Evolutionary conservation across 2,329 filamentous ascomycete genomes (phyloP), one percentile per base, ranked within the genome.

Genomic region (Clonostachys chloroleuca): DNA sequence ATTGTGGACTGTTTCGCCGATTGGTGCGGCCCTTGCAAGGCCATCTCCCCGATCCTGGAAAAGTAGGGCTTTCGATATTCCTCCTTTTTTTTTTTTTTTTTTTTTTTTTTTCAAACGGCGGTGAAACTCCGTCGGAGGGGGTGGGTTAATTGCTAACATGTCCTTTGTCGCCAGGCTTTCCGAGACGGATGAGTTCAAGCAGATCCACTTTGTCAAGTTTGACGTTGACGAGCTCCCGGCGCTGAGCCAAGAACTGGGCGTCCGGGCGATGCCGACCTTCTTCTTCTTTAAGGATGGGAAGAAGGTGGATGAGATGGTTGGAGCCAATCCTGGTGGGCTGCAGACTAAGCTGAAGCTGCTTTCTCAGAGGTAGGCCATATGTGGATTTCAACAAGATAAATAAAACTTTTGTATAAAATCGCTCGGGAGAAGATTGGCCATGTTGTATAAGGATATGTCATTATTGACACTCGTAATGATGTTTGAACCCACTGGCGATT

Each of bases 11-110:
- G 83, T 74, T 91, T 87, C 68, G 92, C 92, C 48, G 83, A 75
- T 52, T 96, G 92, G 92, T 97, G 92, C 75, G 91, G 90, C 51
- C 92, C 92, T 51, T 97, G 92, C 86, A 96, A 92, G 77, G 79
- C 84, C 59, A 94, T 96, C 60, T 82, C 90, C 16, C 92, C 92
- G 50, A 69, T 83, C 52, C 74, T 96, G 49, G 54, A 55, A 44
- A 55, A 58, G 57, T 64, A 56, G 48, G 61, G 49, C 20, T 41
- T n/a, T 33, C 42, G 6, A 17, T 20, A 14, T 17, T 41, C 34
- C 30, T 34, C 20, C 20, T 33, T 18, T 34, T 18, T 18, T 18
- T 18, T 18, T n/a, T n/a, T n/a, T 20, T 13, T 30, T 30, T 20
- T 13, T 30, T 30, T 20, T 13, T 30, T 30, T 20, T 13, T 30